Evolutionary conservation across 768 basidiomycete species (phyloP).

Genomic region (Tremella mesenterica): DNA sequence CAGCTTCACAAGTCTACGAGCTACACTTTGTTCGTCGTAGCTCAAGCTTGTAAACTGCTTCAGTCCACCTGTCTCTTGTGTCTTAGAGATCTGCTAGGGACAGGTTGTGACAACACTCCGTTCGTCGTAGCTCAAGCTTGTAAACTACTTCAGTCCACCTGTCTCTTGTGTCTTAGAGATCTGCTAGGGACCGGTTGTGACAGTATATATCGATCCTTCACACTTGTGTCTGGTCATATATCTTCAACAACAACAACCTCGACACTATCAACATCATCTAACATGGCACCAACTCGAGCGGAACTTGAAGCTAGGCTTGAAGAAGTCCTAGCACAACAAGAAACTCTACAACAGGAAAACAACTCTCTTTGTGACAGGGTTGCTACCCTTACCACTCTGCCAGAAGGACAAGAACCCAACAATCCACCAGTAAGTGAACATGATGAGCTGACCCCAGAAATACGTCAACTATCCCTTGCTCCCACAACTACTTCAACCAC

Average conservation of each 20-base stretch:
- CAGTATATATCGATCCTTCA: constrained; percentile 4
- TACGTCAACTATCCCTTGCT: neutral
- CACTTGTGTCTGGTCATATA: neutral
- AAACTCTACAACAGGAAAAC: neutral
- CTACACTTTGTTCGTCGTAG: too few species aligned
- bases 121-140: too few species aligned
- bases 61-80: too few species aligned
- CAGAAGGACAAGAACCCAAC: neutral
- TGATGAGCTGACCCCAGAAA: neutral
- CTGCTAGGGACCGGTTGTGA: too few species aligned
- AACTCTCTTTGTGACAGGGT: neutral
- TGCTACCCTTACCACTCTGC: neutral
- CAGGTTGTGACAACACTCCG: too few species aligned
- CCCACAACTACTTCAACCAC: neutral
- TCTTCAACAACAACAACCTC: neutral
- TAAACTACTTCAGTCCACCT: too few species aligned
- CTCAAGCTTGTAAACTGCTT: too few species aligned
- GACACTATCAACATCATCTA: neutral
- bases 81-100: too few species aligned
- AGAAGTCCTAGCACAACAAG: neutral
- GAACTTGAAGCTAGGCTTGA: neutral
- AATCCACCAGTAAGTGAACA: neutral
- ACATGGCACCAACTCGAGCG: neutral
- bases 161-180: too few species aligned
- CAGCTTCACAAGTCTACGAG: too few species aligned